These are phyloP conservation scores for Sclerotinia subarctica DNA, from an alignment of 2,329 filamentous ascomycete species.

Conservation along the genomic window DNA sequence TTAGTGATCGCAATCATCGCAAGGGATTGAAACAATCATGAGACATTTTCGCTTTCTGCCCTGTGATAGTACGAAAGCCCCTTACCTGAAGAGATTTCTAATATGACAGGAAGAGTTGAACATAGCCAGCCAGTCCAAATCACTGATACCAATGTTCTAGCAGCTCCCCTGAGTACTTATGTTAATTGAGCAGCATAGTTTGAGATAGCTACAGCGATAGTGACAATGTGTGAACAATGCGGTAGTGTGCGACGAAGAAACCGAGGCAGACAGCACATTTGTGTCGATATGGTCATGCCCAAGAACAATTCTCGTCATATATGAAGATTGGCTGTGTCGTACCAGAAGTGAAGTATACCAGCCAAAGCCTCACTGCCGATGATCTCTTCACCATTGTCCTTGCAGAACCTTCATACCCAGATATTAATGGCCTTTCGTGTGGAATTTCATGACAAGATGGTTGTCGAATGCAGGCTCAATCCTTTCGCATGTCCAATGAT, in stretches of 20 bases:
- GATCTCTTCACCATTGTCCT: background rate
- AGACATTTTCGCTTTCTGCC: background rate
- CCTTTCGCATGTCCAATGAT: background rate
- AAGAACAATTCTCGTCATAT: background rate
- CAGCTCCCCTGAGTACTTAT: background rate
- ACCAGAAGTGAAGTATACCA: background rate
- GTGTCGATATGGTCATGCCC: background rate
- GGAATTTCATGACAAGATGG: background rate
- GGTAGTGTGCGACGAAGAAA: background rate
- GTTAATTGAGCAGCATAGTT: too few species aligned
- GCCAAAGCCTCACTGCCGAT: background rate
- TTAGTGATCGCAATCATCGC: background rate
- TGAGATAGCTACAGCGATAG: background rate
- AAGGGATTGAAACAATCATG: background rate
- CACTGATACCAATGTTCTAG: background rate
- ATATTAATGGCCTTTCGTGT: background rate
- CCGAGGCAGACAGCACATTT: background rate
- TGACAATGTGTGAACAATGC: too few species aligned
- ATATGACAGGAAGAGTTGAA: background rate
- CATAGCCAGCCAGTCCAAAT: background rate
- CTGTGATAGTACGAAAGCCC: background rate
- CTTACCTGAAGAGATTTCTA: too few species aligned
- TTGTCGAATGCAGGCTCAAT: background rate
- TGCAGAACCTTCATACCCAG: background rate
- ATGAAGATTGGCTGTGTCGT: background rate